Evolutionary conservation across 306 rosid genomes (phyloP).

Genomic region (Vigna nakashimae): DNA sequence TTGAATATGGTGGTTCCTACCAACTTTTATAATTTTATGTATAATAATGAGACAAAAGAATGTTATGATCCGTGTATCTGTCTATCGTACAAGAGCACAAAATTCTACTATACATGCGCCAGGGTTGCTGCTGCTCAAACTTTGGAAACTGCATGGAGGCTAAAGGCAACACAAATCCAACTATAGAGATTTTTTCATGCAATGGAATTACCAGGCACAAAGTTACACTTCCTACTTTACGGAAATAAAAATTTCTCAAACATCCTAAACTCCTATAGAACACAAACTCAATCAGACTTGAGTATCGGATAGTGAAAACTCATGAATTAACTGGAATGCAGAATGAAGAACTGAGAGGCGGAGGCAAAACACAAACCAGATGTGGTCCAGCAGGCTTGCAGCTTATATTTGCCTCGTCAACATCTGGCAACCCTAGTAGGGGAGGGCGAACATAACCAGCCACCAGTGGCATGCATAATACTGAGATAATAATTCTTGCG

Average conservation of each 20-base stretch:
- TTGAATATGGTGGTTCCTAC: conserved; percentile 29
- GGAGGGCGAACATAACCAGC: conserved; percentile 98
- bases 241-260: conserved; percentile 35
- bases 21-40: conserved; percentile 35
- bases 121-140: conserved; percentile 41
- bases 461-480: conserved; percentile 87
- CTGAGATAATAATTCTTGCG: conserved; percentile 82
- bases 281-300: conserved; percentile 37
- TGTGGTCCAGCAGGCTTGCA: conserved; percentile 97
- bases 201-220: conserved; percentile 36
- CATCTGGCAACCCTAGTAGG: conserved; percentile 79
- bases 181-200: conserved; percentile 35
- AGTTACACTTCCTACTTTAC: conserved; percentile 50
- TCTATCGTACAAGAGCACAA: conserved; percentile 51
- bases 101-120: conserved; percentile 62
- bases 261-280: conserved; percentile 26
- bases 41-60: conserved; percentile 36
- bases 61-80: conserved; percentile 39
- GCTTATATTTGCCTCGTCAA: conserved; percentile 78
- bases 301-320: conserved; percentile 30
- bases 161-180: conserved; percentile 43
- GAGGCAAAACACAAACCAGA: conserved; percentile 94
- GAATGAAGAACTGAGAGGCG: conserved; percentile 88
- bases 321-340: conserved; percentile 79
- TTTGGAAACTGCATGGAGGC: conserved; percentile 44